Evolutionary conservation across 2,329 filamentous ascomycete genomes (phyloP).

Genomic region (Aspergillus cejpii): DNA sequence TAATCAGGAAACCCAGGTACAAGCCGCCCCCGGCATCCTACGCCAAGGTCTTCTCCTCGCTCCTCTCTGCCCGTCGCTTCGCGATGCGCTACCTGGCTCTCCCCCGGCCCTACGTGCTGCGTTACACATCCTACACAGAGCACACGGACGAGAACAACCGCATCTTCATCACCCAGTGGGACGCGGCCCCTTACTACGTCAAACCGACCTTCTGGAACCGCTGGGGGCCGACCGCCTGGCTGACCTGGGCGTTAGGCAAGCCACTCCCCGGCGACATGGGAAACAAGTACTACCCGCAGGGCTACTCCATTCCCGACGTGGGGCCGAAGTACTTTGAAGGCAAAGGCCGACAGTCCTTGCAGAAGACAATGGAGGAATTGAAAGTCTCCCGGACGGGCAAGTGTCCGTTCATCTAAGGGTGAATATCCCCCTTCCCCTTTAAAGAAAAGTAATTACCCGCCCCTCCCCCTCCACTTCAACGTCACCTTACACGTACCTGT

Average conservation of each 20-base stretch:
- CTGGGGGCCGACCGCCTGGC: conserved; percentile 54
- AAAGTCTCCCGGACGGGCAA: conserved; percentile 39
- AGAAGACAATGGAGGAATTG: conserved; percentile 39
- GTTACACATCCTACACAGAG: conserved; percentile 37
- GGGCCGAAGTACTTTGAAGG: conserved; percentile 54
- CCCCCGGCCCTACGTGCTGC: conserved; percentile 48
- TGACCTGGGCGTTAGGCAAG: conserved; percentile 43
- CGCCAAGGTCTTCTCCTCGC: conserved; percentile 38
- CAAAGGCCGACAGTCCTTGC: conserved; percentile 38
- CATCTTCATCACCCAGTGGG: conserved; percentile 48
- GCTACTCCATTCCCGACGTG: conserved; percentile 50
- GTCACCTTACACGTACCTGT: too few species aligned
- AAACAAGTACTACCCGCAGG: conserved; percentile 44
- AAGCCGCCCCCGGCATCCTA: conserved; percentile 34
- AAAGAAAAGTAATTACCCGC: too few species aligned
- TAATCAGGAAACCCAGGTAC: conserved; percentile 27
- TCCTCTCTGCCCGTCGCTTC: conserved; percentile 50
- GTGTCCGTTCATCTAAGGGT: conserved; percentile 44
- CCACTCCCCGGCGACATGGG: conserved; percentile 45
- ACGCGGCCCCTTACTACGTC: conserved; percentile 60
- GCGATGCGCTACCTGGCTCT: conserved; percentile 53
- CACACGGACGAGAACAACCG: conserved; percentile 50
- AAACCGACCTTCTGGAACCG: conserved; percentile 54
- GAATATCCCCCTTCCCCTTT: background rate
- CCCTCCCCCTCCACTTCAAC: too few species aligned